Base-by-base conservation (phyloP, 192 early-diverging fungal species). In the Coemansia sp. region DNA sequence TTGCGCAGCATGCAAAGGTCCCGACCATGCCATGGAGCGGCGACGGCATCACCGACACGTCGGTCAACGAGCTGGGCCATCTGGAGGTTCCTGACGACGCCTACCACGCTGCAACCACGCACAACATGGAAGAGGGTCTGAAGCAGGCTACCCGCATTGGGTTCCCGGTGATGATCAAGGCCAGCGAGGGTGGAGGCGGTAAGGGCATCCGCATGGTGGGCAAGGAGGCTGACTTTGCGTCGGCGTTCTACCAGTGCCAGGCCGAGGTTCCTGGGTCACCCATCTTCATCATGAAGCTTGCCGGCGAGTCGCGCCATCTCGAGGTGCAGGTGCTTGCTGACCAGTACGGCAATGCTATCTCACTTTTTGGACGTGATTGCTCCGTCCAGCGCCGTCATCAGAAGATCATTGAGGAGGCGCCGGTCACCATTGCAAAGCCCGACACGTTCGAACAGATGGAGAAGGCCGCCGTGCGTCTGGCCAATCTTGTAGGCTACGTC, bases 331-430 rank as follows among this genome's bases (percentile, higher is more conserved):
- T 98, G 15, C 74, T 99, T 48, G 97, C 95, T 22, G 97, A 99
- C 80, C 87, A 91, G 77, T 94, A 99, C 72, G 97, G 97, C 55
- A 97, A 99, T 62, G 97, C 95, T 7, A 98, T 99, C 78, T 95
- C 95, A 18, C 87, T 99, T 69, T 99, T 99, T 86, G 97, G 97
- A 26, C 89, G 97, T 56, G 97, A 99, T 84, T 99, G 96, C 74
- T 97, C 95, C 7, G 95, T 98, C 11, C 97, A 99, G 87, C 88
- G 97, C 66, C 89, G 97, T 41, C 97, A 99, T 72, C 97, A 99
- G 85, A 99, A 99, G 87, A 99, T 99, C 76, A 92, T 99, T 47
- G 96, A 99, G 79, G 97, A 98, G 82, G 97, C 97, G 4, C 96
- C 95, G 6, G 94, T 99, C 42, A 94, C 86, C 48, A 91, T 93